Evolutionary conservation across 192 early-diverging fungal genomes (phyloP), one percentile per base, ranked within the genome.

Genomic region (Funneliformis mosseae): DNA sequence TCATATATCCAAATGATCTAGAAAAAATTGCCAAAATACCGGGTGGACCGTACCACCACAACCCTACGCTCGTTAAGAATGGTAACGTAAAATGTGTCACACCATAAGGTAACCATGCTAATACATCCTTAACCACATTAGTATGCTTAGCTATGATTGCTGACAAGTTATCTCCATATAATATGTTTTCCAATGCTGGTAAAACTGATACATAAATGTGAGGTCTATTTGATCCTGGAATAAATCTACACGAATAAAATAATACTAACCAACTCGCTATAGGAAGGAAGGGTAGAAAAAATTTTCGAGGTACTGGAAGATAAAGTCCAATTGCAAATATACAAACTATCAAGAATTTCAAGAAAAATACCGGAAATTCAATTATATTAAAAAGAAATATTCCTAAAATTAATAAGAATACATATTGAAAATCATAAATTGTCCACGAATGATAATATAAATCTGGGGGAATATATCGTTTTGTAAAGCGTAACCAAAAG

Each of bases 101-200:
- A n/a, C 93, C 93, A 77, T 94, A 93, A 10, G 91, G 92, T 41
- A 94, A 67, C 88, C 92, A 94, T 3, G 91, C 90, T 28, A 92
- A 77, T 5, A 93, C 71, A 83, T 94, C 93, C 42, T 87, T 81
- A 10, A 88, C 48, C n/a, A 86, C 70, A 1, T 88, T 86, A 0
- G 90, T 87, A 33, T 87, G 82, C 28, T 80, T 80, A 1, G 89
- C 86, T 48, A 91, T 88, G n/a, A 92, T 80, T 62, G 90, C 89
- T 3, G 89, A 88, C 25, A 93, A 83, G 74, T 89, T 90, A 68
- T 88, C 90, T 42, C 90, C 91, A 62, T 92, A 93, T n/a, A 93
- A 81, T 43, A 92, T 89, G 61, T 88, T 88, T 82, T 93, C 92
- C 8, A 92, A 81, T 7, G 90, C 85, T 9, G 92, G 92, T 27